These are phyloP conservation scores for Acacia confusa DNA, from an alignment of 306 rosid species.

Conservation along the genomic window DNA sequence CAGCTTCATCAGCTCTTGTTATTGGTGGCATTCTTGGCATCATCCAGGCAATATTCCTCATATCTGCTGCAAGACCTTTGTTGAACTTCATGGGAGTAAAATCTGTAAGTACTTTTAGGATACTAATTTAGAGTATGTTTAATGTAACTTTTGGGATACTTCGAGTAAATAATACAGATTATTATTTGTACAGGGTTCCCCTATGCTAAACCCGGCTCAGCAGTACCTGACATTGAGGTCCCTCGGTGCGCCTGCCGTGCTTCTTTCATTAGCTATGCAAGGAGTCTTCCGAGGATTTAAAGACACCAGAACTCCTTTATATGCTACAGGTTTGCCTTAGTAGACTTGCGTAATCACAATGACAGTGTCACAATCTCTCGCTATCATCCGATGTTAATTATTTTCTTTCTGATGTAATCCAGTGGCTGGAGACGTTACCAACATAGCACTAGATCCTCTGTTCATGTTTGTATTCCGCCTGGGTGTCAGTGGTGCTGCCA, in stretches of 20 bases:
- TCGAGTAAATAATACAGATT: neutral
- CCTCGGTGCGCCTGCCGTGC: constrained; percentile 97
- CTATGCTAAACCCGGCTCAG: constrained; percentile 75
- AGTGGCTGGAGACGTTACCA: constrained; percentile 90
- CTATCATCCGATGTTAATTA: constrained; percentile 26
- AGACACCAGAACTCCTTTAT: constrained; percentile 90
- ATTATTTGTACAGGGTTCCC: constrained; percentile 67
- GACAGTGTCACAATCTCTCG: neutral
- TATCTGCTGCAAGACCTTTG: constrained; percentile 78
- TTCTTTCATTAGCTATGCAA: constrained; percentile 94
- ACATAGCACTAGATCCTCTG: constrained; percentile 81
- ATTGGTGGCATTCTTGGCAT: constrained; percentile 84
- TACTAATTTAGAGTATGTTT: neutral
- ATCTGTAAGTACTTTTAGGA: constrained; percentile 55
- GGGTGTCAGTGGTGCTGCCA: constrained; percentile 92
- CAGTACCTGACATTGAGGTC: constrained; percentile 82
- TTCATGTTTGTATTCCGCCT: constrained; percentile 65
- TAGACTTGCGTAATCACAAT: neutral
- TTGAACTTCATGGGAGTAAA: constrained; percentile 84
- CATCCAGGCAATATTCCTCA: constrained; percentile 74
- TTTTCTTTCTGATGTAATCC: constrained; percentile 28
- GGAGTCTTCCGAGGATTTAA: constrained; percentile 95
- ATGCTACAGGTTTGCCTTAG: constrained; percentile 70
- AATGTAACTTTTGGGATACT: neutral
- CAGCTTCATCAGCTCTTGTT: constrained; percentile 89